phyloP scores from a whole-genome alignment of 176 grass and related monocot genomes.

The Panicum miliaceum region DNA sequence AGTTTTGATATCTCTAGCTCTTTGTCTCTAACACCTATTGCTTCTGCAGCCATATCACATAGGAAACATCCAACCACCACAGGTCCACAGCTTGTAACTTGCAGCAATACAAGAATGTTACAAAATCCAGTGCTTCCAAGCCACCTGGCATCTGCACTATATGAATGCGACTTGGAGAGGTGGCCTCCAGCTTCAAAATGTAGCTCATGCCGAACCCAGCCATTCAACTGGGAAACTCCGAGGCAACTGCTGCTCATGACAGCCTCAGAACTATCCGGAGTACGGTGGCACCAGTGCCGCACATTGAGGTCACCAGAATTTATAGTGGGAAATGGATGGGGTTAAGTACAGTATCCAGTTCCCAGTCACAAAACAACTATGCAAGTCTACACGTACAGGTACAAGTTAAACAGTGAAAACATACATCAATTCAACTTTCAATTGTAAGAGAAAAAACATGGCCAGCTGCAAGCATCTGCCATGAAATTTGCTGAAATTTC shows the following conservation, averaged over 20 bases:
- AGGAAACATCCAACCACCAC: constrained; percentile 20
- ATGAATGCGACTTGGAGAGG: constrained; percentile 26
- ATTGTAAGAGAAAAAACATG: constrained; percentile 33
- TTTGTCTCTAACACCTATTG: neutral
- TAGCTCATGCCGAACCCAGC: constrained; percentile 21
- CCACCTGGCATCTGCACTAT: constrained; percentile 5
- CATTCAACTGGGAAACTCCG: constrained; percentile 32
- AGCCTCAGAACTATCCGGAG: neutral
- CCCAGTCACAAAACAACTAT: constrained; percentile 44
- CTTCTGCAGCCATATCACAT: constrained; percentile 15
- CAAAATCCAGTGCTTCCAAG: constrained; percentile 27
- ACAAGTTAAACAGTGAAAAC: constrained; percentile 55
- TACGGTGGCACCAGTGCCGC: constrained; percentile 31
- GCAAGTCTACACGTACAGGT: constrained; percentile 61
- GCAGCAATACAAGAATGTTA: constrained; percentile 14
- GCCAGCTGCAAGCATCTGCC: constrained; percentile 9
- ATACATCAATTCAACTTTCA: constrained; percentile 54
- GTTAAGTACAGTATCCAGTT: constrained; percentile 53
- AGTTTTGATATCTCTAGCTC: constrained; percentile 18
- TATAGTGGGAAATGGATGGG: constrained; percentile 8
- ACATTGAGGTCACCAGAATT: constrained; percentile 31
- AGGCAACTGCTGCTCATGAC: constrained; percentile 20
- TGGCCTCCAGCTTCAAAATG: constrained; percentile 41
- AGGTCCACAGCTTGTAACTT: neutral
- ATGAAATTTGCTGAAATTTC: constrained; percentile 22